phyloP scores from a whole-genome alignment of 2,329 filamentous ascomycete genomes.

The Keithomyces neogunnii region DNA sequence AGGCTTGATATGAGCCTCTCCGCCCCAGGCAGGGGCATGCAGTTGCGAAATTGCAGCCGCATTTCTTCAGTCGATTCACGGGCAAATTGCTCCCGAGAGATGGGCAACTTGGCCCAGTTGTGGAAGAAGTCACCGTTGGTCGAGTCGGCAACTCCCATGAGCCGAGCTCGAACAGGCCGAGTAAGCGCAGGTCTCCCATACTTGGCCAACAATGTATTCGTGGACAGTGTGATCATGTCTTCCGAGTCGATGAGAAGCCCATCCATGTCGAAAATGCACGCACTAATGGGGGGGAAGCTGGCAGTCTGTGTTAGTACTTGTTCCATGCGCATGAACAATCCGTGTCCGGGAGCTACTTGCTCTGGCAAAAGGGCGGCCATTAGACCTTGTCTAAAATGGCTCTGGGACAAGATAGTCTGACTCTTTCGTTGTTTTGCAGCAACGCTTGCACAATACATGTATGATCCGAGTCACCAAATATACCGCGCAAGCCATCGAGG shows the following conservation, averaged over 20 bases:
- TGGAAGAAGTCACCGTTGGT: constrained; percentile 49
- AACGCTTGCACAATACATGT: too few relatives aligned
- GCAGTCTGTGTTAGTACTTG: neutral
- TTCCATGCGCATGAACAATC: too few relatives aligned
- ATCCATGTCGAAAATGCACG: constrained; percentile 69
- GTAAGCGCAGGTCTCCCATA: constrained; percentile 52
- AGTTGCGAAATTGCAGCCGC: constrained; percentile 22
- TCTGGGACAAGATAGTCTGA: too few relatives aligned
- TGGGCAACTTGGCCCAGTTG: constrained; percentile 59
- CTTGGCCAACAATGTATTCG: constrained; percentile 53
- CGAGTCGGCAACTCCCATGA: constrained; percentile 54
- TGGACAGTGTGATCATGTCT: constrained; percentile 57
- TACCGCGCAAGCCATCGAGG: too few relatives aligned
- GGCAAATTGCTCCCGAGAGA: constrained; percentile 37
- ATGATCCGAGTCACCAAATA: too few relatives aligned
- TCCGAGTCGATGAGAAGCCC: constrained; percentile 65
- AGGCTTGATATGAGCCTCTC: constrained; percentile 43
- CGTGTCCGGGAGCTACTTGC: too few relatives aligned
- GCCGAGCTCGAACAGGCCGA: constrained; percentile 59
- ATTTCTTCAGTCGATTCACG: constrained; percentile 19
- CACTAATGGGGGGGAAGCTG: constrained; percentile 35
- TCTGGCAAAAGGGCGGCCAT: too few relatives aligned
- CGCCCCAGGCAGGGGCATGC: constrained; percentile 56
- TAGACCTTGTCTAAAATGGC: too few relatives aligned
- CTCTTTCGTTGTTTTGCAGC: too few relatives aligned